phyloP scores from a whole-genome alignment of 1,284 basidiomycete species.

The Mycena citricolor region DNA sequence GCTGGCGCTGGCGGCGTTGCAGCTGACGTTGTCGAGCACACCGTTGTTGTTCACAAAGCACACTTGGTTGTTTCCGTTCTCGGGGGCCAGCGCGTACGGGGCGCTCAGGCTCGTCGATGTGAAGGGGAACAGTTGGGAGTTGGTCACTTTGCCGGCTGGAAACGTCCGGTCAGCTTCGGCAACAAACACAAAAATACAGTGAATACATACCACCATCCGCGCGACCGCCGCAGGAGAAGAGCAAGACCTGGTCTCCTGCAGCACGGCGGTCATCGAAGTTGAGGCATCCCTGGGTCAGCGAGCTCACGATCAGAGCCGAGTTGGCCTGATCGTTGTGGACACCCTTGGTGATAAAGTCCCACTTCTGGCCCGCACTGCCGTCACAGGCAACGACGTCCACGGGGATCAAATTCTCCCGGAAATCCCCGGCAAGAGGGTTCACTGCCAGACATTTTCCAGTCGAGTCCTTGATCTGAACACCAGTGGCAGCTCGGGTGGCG shows the following conservation, averaged over 20 bases:
- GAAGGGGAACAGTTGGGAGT: slow-evolving; percentile 29
- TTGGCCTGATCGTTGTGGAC: slow-evolving; percentile 15
- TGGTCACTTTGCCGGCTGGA: slow-evolving; percentile 23
- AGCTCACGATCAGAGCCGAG: slow-evolving; percentile 17
- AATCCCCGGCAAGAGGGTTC: slow-evolving; percentile 15
- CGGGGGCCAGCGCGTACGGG: slow-evolving; percentile 19
- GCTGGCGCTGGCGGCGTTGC: slow-evolving; percentile 12
- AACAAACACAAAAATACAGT: not conserved
- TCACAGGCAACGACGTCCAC: slow-evolving; percentile 13
- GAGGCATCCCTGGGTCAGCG: slow-evolving; percentile 23
- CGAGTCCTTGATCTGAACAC: slow-evolving; percentile 10
- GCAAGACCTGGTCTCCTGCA: slow-evolving; percentile 25
- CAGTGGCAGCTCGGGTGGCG: slow-evolving; percentile 3
- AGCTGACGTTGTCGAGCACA: slow-evolving; percentile 16
- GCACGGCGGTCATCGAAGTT: slow-evolving; percentile 28
- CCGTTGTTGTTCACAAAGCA: slow-evolving; percentile 23
- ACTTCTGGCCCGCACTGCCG: slow-evolving; percentile 18
- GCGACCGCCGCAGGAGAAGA: slow-evolving; percentile 30
- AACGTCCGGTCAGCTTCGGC: not conserved
- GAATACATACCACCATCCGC: slow-evolving; percentile 24
- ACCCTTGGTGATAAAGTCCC: slow-evolving; percentile 21
- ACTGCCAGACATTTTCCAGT: slow-evolving; percentile 18
- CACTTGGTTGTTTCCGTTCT: slow-evolving; percentile 12
- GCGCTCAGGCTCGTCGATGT: slow-evolving; percentile 13
- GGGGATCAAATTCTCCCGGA: slow-evolving; percentile 23